These are phyloP conservation scores for Tuber microsphaerosporum DNA, from an alignment of 495 filamentous ascomycete species.

Conservation along the genomic window DNA sequence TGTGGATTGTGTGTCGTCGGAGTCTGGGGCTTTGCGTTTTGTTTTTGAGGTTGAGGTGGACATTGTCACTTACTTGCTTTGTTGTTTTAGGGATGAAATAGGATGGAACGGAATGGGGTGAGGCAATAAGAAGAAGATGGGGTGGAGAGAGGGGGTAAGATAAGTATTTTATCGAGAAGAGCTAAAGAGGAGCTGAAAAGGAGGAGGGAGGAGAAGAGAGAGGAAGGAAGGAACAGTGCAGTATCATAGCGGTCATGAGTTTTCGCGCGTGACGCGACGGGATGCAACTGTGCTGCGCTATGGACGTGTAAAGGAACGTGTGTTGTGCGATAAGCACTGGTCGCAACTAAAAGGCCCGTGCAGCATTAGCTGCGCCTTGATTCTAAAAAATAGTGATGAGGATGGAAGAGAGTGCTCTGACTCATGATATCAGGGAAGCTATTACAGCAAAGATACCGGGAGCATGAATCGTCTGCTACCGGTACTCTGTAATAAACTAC, in stretches of 20 bases:
- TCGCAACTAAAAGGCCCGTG: neutral
- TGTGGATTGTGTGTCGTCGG: conserved; percentile 43
- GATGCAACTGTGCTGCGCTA: neutral
- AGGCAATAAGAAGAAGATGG: neutral
- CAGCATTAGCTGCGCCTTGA: neutral
- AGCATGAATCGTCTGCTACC: neutral
- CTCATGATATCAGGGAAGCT: neutral
- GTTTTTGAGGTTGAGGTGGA: conserved; percentile 39
- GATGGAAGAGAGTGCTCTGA: neutral
- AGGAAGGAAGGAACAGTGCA: neutral
- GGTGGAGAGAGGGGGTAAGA: neutral
- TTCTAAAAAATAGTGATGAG: neutral
- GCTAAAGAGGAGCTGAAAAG: neutral
- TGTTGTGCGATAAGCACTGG: neutral
- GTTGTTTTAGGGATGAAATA: neutral
- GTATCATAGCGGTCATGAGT: neutral
- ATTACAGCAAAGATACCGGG: neutral
- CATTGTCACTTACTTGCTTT: conserved; percentile 11
- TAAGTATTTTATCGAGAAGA: neutral
- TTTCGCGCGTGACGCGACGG: conserved; percentile 9
- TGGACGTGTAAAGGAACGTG: neutral
- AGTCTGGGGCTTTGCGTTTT: conserved; percentile 62
- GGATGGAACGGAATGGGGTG: neutral
- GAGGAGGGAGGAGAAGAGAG: neutral
- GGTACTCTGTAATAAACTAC: neutral